These are phyloP conservation scores for Thielaviopsis ethacetica DNA, from an alignment of 2,329 filamentous ascomycete genomes.

Conservation along the genomic window DNA sequence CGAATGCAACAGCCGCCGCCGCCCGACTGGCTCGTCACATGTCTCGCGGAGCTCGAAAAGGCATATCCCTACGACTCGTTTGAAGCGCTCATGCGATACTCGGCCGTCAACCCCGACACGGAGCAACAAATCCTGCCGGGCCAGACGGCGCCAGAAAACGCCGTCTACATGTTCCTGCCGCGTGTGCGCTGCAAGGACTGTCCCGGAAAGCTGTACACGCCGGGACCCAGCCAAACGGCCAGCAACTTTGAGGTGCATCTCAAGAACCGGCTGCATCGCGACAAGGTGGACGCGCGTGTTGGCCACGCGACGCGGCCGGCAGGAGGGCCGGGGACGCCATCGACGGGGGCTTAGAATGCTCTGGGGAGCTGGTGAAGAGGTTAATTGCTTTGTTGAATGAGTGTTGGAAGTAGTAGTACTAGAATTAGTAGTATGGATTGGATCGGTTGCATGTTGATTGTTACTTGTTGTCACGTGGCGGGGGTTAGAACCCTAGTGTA, in stretches of 20 bases:
- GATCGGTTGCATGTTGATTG: not conserved
- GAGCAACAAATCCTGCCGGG: slow-evolving; percentile 42
- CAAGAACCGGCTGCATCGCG: slow-evolving; percentile 65
- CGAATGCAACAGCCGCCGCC: slow-evolving; percentile 50
- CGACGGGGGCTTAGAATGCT: not conserved
- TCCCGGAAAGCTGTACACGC: slow-evolving; percentile 84
- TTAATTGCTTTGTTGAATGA: not conserved
- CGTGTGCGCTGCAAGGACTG: slow-evolving; percentile 87
- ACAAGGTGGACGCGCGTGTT: slow-evolving; percentile 36
- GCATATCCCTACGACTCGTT: slow-evolving; percentile 70
- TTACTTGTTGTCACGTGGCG: not conserved
- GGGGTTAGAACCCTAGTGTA: not conserved
- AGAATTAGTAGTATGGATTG: not conserved
- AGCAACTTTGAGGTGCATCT: slow-evolving; percentile 89
- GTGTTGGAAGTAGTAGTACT: not conserved
- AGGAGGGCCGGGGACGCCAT: not conserved
- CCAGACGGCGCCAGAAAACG: slow-evolving; percentile 39
- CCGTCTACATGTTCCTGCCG: slow-evolving; percentile 71
- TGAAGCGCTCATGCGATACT: slow-evolving; percentile 83
- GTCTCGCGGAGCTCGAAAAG: slow-evolving; percentile 53
- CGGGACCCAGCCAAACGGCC: slow-evolving; percentile 68
- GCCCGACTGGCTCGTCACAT: slow-evolving; percentile 67
- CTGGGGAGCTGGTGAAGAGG: not conserved
- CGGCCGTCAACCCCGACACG: slow-evolving; percentile 57
- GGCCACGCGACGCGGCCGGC: slow-evolving; percentile 14